A percentile compares a stretch with the other conserved stretches of the same genome.
Conservation (phyloP, 306 rosid genomes). For the Ormosia emarginata region DNA sequence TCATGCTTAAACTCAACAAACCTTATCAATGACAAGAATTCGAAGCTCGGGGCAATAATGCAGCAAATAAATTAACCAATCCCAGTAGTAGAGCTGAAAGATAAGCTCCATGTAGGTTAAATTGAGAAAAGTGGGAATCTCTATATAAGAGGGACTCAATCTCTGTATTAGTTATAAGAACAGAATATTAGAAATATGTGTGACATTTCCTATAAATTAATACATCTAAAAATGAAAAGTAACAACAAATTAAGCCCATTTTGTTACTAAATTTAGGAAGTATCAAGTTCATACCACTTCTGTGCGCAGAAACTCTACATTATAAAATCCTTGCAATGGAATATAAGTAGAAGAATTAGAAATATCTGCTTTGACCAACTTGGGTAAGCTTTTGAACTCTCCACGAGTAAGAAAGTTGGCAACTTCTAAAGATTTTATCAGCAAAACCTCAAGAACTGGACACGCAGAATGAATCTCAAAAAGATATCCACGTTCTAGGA, state of each 20-base stretch:
- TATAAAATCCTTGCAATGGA: neutral
- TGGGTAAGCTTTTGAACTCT: neutral
- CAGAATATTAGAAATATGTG: no score
- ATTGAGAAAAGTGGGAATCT: neutral
- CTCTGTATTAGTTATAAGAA: no score
- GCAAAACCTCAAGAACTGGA: neutral
- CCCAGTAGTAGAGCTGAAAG: accelerated
- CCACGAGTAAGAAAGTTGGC: neutral
- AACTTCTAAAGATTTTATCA: neutral
- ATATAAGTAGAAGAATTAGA: accelerated
- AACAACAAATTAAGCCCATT: neutral
- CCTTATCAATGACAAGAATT: neutral
- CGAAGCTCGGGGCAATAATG: neutral
- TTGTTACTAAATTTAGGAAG: no score
- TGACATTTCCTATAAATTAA: no score
- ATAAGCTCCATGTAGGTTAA: neutral
- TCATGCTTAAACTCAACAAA: neutral
- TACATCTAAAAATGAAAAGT: no score
- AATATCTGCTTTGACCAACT: neutral
- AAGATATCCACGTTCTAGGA: accelerated
- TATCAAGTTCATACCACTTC: neutral
- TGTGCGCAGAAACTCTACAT: neutral
- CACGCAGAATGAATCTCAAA: neutral
- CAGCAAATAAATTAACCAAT: neutral
- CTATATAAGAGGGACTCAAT: no score